Evolutionary conservation across 305 asterid species (phyloP).

Genomic region (Ajuga reptans): DNA sequence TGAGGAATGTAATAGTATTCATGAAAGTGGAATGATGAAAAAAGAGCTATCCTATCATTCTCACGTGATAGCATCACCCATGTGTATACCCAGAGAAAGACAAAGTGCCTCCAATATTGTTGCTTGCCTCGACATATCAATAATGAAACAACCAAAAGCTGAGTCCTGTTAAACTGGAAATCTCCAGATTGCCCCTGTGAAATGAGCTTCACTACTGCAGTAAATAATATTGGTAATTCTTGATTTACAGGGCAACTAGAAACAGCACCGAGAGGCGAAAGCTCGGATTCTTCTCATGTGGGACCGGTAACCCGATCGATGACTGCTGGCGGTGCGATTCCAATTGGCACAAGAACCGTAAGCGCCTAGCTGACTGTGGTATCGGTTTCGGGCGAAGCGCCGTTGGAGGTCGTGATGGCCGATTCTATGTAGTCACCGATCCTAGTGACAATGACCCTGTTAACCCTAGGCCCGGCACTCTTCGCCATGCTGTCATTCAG

Average conservation of each 20-base stretch:
- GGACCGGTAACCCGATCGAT: constrained; percentile 82
- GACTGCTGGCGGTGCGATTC: constrained; percentile 91
- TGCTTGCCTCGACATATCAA: constrained; percentile 15
- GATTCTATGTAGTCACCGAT: constrained; percentile 69
- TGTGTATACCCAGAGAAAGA: constrained; percentile 25
- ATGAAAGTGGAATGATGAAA: constrained; percentile 17
- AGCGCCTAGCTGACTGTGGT: constrained; percentile 78
- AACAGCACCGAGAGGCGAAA: constrained; percentile 80
- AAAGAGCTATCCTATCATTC: constrained; percentile 17
- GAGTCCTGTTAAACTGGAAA: background rate
- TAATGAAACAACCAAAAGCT: background rate
- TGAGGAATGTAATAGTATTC: constrained; percentile 1
- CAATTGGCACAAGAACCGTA: constrained; percentile 80
- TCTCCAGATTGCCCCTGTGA: constrained; percentile 14
- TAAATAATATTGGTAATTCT: background rate
- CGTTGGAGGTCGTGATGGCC: constrained; percentile 82
- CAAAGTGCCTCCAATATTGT: constrained; percentile 24
- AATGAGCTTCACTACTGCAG: background rate
- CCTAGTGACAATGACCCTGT: constrained; percentile 65
- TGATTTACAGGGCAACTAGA: constrained; percentile 46
- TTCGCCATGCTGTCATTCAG: constrained; percentile 84
- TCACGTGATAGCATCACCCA: constrained; percentile 38
- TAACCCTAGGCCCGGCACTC: constrained; percentile 74
- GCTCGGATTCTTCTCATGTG: constrained; percentile 81
- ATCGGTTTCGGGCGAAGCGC: constrained; percentile 91